Percentiles rank a stretch among this genome's conserved stretches.
Evolutionary conservation across 257 asterid species (phyloP).

Genomic region (Coffea canephora): DNA sequence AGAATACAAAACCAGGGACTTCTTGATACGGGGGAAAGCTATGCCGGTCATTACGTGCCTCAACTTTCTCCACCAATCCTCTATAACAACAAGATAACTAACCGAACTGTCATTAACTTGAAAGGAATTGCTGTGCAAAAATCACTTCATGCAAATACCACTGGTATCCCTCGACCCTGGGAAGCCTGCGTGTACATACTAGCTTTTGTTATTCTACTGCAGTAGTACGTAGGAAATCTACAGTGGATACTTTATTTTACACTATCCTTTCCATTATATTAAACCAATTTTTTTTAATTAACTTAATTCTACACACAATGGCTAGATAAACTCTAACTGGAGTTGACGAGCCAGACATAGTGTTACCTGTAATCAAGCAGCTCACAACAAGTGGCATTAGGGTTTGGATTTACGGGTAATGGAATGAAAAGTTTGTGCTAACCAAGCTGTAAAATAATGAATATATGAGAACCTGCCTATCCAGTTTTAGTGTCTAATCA

Average conservation of each 20-base stretch:
- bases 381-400: constrained; percentile 26
- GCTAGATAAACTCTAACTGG: not conserved
- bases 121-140: constrained; percentile 49
- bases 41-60: constrained; percentile 74
- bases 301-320: too few species aligned
- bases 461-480: too few species aligned
- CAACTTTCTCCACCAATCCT: constrained; percentile 62
- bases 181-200: too few species aligned
- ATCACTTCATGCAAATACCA: constrained; percentile 22
- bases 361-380: constrained; percentile 19
- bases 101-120: constrained; percentile 48
- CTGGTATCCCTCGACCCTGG: too few species aligned
- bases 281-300: too few species aligned
- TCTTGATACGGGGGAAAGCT: constrained; percentile 61
- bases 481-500: too few species aligned
- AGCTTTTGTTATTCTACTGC: too few species aligned
- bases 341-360: constrained; percentile 8
- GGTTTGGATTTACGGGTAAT: constrained; percentile 30
- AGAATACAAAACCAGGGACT: constrained; percentile 51
- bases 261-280: not conserved
- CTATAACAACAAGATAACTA: constrained; percentile 39
- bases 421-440: not conserved
- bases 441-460: too few species aligned
- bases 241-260: too few species aligned
- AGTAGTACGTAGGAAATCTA: too few species aligned